phyloP scores from a whole-genome alignment of 2,329 filamentous ascomycete species.

The Leptographium radiaticola region DNA sequence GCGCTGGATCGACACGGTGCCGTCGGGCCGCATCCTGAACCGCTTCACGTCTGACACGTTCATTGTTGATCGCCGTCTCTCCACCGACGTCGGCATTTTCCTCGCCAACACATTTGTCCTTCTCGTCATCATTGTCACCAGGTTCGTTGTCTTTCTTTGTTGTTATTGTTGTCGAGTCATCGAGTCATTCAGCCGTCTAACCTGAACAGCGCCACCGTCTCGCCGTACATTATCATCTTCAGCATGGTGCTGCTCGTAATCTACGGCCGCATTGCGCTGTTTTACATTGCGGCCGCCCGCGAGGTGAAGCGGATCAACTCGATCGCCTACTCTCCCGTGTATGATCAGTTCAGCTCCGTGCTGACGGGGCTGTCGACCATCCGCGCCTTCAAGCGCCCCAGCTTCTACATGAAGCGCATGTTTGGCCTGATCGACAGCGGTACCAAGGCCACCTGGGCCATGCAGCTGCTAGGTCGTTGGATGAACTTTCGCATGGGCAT shows the following conservation, averaged over 20 bases:
- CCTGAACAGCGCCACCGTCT: constrained; percentile 17
- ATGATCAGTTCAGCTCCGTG: constrained; percentile 27
- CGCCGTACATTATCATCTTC: constrained; percentile 22
- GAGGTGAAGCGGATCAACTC: constrained; percentile 28
- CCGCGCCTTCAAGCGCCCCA: constrained; percentile 24
- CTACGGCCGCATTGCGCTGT: constrained; percentile 20
- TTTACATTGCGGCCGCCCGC: constrained; percentile 24
- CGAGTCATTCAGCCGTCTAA: background rate
- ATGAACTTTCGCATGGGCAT: constrained; percentile 26
- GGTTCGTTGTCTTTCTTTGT: constrained; percentile 10
- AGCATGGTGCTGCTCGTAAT: constrained; percentile 21
- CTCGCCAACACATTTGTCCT: constrained; percentile 17
- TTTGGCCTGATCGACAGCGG: constrained; percentile 20
- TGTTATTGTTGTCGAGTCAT: no score
- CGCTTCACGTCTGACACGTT: constrained; percentile 27
- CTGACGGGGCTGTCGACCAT: constrained; percentile 28
- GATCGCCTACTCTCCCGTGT: constrained; percentile 27
- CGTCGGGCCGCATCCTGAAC: constrained; percentile 28
- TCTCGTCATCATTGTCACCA: constrained; percentile 23
- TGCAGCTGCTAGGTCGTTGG: constrained; percentile 20
- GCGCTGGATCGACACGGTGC: constrained; percentile 26
- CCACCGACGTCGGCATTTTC: constrained; percentile 17
- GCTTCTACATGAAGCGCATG: constrained; percentile 23
- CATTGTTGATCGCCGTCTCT: constrained; percentile 22
- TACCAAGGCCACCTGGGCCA: constrained; percentile 19